These are phyloP conservation scores for Acacia acuminata DNA, from an alignment of 306 rosid genomes.

Conservation along the genomic window DNA sequence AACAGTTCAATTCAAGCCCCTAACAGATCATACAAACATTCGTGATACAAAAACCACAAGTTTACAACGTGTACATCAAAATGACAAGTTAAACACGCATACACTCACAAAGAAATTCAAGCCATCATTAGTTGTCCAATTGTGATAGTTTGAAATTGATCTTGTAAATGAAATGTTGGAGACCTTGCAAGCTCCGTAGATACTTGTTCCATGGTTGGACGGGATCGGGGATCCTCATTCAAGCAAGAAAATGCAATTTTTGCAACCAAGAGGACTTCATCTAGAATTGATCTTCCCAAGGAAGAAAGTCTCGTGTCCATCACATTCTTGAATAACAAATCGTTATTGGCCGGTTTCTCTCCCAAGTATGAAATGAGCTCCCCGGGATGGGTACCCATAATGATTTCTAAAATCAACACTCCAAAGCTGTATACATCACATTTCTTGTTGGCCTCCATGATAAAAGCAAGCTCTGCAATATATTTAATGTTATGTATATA, in stretches of 20 bases:
- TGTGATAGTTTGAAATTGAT: background rate
- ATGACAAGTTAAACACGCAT: too few relatives aligned
- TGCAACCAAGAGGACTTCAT: background rate
- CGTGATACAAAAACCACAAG: too few relatives aligned
- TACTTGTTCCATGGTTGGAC: background rate
- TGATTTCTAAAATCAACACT: background rate
- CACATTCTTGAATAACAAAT: background rate
- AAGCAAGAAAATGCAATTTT: background rate
- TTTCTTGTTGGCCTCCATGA: background rate
- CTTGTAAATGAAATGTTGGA: background rate
- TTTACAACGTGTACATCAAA: too few relatives aligned
- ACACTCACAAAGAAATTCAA: too few relatives aligned
- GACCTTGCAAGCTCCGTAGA: background rate
- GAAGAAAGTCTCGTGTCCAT: conserved; percentile 14
- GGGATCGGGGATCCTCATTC: background rate
- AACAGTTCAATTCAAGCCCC: too few relatives aligned
- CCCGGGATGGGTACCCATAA: background rate
- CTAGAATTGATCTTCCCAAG: background rate
- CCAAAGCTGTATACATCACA: background rate
- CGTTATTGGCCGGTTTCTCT: background rate
- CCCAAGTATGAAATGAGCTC: background rate
- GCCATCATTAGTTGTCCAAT: background rate
- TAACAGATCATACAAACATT: too few relatives aligned
- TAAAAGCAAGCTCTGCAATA: conserved; percentile 1
- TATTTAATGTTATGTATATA: background rate